Conservation (phyloP, 352 stramenopile genomes). For the Phytophthora vignae region DNA sequence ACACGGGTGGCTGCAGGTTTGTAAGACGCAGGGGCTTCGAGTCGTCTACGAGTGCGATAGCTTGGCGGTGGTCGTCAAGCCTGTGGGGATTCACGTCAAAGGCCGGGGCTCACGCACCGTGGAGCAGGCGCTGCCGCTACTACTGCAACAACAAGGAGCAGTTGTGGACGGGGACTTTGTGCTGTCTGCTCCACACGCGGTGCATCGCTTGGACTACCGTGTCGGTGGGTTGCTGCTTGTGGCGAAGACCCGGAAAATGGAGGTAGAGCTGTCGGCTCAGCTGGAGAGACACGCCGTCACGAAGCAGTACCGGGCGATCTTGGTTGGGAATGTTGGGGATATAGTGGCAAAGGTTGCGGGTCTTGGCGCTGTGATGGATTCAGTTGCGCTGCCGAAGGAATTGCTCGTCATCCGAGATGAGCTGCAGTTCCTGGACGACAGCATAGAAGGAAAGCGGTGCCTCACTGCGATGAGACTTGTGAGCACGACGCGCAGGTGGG, state of each 20-base stretch:
- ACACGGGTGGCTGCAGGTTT: conserved; percentile 46
- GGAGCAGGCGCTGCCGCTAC: conserved; percentile 50
- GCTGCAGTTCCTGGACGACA: conserved; percentile 32
- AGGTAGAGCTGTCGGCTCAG: conserved; percentile 53
- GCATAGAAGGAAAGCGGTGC: conserved; percentile 39
- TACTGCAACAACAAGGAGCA: conserved; percentile 32
- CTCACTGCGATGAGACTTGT: conserved; percentile 43
- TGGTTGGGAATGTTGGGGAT: conserved; percentile 41
- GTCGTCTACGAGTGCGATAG: conserved; percentile 57
- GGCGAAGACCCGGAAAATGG: conserved; percentile 58
- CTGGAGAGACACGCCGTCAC: conserved; percentile 52
- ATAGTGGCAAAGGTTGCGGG: neutral
- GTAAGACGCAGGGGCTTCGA: conserved; percentile 60
- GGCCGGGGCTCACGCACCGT: conserved; percentile 55
- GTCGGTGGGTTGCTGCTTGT: conserved; percentile 70
- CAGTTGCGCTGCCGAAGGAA: conserved; percentile 20
- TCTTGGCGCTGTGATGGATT: neutral
- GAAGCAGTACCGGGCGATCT: conserved; percentile 67
- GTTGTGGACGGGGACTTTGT: conserved; percentile 14
- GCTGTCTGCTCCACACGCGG: conserved; percentile 46
- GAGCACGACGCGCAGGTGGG: conserved; percentile 47
- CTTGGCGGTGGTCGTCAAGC: conserved; percentile 65
- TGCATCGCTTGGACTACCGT: conserved; percentile 71
- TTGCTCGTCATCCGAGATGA: conserved; percentile 28
- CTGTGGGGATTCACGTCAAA: conserved; percentile 72